A percentile compares a stretch with the other conserved stretches of the same genome.
phyloP scores from a whole-genome alignment of 306 rosid species.

The Lagenaria siceraria region DNA sequence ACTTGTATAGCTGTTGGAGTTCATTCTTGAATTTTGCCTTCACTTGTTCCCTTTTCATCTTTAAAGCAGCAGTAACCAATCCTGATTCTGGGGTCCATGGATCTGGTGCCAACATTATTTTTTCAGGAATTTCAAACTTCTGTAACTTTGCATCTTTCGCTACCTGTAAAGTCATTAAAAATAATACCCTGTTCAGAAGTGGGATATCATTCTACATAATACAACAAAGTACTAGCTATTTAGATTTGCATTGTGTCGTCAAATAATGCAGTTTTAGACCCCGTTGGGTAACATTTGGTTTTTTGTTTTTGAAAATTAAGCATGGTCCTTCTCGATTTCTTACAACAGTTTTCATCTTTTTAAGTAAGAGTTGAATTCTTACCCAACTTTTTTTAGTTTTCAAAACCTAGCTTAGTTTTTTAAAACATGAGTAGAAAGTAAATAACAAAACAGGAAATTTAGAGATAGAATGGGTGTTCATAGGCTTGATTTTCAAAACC shows the following conservation, averaged over 20 bases:
- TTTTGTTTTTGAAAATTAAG: no score
- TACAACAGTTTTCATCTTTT: no score
- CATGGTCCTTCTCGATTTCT: no score
- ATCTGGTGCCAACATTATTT: conserved; percentile 51
- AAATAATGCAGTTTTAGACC: background rate
- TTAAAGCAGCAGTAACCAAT: conserved; percentile 83
- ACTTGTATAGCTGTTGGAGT: conserved; percentile 52
- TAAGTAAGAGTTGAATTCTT: no score
- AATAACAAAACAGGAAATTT: no score
- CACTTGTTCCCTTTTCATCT: conserved; percentile 77
- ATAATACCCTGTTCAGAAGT: background rate
- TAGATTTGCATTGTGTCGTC: background rate
- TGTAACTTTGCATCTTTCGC: conserved; percentile 59
- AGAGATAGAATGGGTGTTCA: no score
- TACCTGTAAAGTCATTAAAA: conserved; percentile 23
- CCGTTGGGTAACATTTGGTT: no score
- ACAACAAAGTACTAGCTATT: background rate
- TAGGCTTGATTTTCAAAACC: no score
- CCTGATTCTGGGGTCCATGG: conserved; percentile 94
- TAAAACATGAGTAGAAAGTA: no score
- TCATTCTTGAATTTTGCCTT: conserved; percentile 66
- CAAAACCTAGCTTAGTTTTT: no score
- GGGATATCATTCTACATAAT: background rate
- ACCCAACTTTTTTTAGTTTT: no score
- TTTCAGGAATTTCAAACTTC: conserved; percentile 67